Evolutionary conservation across 306 rosid species (phyloP).

Genomic region (Pachyrhizus erosus): DNA sequence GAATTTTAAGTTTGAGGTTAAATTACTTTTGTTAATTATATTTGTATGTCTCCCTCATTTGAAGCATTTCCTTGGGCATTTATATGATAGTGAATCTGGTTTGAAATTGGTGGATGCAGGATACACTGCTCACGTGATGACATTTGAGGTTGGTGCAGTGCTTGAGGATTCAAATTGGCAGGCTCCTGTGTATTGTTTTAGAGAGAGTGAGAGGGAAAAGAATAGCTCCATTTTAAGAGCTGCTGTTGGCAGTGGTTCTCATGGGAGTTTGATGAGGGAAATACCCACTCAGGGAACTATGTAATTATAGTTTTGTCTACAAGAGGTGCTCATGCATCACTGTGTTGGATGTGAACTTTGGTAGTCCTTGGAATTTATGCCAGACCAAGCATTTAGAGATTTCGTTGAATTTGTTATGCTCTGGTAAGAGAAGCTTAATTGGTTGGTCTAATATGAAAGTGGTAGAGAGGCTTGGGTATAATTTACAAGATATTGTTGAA

Average conservation of each 20-base stretch:
- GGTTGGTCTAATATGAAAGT: background rate
- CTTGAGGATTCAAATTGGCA: slow-evolving; percentile 90
- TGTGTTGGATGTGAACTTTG: background rate
- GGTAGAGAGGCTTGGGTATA: background rate
- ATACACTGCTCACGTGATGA: slow-evolving; percentile 86
- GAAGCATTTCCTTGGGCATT: background rate
- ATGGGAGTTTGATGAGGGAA: slow-evolving; percentile 48
- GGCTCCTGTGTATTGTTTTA: slow-evolving; percentile 83
- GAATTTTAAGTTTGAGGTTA: too few species aligned
- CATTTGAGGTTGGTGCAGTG: slow-evolving; percentile 88
- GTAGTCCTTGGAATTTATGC: background rate
- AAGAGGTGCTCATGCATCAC: background rate
- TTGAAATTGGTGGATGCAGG: slow-evolving; percentile 55
- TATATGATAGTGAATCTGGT: background rate
- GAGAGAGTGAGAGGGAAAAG: slow-evolving; percentile 27
- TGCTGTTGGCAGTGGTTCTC: slow-evolving; percentile 5
- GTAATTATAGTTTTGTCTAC: background rate
- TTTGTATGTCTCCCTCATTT: background rate
- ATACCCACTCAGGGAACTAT: background rate
- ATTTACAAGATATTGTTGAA: background rate
- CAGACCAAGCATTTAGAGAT: background rate
- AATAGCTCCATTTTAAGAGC: background rate
- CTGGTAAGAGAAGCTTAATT: background rate
- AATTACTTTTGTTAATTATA: background rate
- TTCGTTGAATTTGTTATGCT: background rate